Conservation (phyloP, 78 protist species). For the Mastigamoeba balamuthi region DNA sequence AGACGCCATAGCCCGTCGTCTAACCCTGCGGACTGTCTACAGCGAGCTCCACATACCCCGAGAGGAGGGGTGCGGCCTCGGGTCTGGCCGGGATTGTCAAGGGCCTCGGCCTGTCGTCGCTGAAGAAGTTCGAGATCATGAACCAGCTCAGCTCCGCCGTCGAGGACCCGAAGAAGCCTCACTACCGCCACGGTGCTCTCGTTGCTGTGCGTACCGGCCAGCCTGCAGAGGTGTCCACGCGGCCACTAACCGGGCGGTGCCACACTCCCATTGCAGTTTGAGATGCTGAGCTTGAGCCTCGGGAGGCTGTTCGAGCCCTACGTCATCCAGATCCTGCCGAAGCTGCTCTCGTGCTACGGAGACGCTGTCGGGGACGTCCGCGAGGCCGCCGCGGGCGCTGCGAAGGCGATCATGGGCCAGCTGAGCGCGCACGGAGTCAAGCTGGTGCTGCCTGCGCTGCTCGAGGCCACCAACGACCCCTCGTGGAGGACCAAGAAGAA, state of each 20-base stretch:
- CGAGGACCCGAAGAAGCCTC: constrained; percentile 38
- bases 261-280: too few species aligned
- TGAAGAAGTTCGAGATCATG: constrained; percentile 50
- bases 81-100: constrained; percentile 83
- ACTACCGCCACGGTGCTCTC: constrained; percentile 71
- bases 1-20: background rate
- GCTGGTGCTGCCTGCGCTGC: constrained; percentile 73
- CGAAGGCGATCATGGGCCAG: constrained; percentile 60
- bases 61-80: constrained; percentile 73
- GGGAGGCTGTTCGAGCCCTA: constrained; percentile 92
- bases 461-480: constrained; percentile 58
- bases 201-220: constrained; percentile 41
- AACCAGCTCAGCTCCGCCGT: constrained; percentile 16
- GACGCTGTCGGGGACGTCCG: constrained; percentile 63
- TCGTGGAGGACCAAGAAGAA: constrained; percentile 82
- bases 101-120: constrained; percentile 69
- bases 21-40: constrained; percentile 21
- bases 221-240: background rate
- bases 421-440: constrained; percentile 80
- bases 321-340: constrained; percentile 63
- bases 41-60: background rate
- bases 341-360: constrained; percentile 61
- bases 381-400: constrained; percentile 14
- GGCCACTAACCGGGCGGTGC: background rate
- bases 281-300: constrained; percentile 34